phyloP scores from a whole-genome alignment of 106 monocot genomes.

The Iris macrosiphon region DNA sequence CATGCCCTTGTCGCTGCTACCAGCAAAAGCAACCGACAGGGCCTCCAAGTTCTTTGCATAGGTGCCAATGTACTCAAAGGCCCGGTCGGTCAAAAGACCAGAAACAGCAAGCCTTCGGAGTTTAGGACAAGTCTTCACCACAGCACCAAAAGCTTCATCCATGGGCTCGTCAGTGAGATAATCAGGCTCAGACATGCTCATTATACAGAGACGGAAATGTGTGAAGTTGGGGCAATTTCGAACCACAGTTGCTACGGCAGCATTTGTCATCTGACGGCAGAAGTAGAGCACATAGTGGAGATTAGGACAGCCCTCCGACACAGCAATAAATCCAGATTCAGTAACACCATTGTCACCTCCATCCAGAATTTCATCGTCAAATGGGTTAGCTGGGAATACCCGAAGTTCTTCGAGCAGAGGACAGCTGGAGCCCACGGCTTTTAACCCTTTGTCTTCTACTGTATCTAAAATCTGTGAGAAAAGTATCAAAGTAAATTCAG shows the following conservation, averaged over 20 bases:
- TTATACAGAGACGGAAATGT: slow-evolving; percentile 37
- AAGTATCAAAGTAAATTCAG: no score
- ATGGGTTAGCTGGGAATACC: slow-evolving; percentile 29
- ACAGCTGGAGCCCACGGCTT: slow-evolving; percentile 26
- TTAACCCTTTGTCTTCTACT: slow-evolving; percentile 28
- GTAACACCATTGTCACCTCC: slow-evolving; percentile 25
- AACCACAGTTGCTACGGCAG: slow-evolving; percentile 23
- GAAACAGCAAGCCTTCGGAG: slow-evolving; percentile 30
- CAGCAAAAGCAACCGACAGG: slow-evolving; percentile 35
- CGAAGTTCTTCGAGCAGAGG: slow-evolving; percentile 29
- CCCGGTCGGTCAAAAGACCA: slow-evolving; percentile 28
- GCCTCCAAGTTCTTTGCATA: slow-evolving; percentile 32
- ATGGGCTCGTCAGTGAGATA: slow-evolving; percentile 26
- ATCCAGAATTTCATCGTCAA: slow-evolving; percentile 8
- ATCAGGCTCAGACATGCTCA: slow-evolving; percentile 22
- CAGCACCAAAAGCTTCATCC: slow-evolving; percentile 35
- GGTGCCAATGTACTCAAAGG: slow-evolving; percentile 30
- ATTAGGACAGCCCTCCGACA: slow-evolving; percentile 26
- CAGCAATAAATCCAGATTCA: slow-evolving; percentile 28
- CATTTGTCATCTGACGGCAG: slow-evolving; percentile 39
- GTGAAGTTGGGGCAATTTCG: slow-evolving; percentile 37
- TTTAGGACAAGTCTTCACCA: slow-evolving; percentile 22
- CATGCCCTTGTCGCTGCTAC: slow-evolving; percentile 26
- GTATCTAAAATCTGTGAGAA: slow-evolving; percentile 23
- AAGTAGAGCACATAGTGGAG: slow-evolving; percentile 35